Base-by-base conservation (phyloP, 345 rosid species). In the Cardamine resedifolia region DNA sequence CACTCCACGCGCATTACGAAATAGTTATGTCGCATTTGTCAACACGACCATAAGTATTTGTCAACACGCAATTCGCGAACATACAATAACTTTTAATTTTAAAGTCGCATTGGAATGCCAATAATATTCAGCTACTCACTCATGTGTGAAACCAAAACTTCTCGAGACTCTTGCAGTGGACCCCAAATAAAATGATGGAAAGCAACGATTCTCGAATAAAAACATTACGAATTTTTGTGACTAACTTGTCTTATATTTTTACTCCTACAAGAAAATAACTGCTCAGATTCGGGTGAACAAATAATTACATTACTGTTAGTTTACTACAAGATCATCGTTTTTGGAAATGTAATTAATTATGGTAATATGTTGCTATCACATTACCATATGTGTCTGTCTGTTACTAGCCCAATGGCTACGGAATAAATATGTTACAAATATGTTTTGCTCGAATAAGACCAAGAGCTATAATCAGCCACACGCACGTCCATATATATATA, bases 301-400 rank as follows among this genome's bases (percentile, higher is more conserved):
- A 34, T 3, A 49, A 15, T 51, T 50, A 52, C 34, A 15, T 7
- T n/a, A 41, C 18, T 19, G 10, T n/a, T 10, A 53, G 11, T 61
- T 71, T 16, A 19, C 62, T 53, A 62, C 14, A 21, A 49, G 61
- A 59, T 38, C 27, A 47, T 34, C 7, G 43, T 31, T 26, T 5
- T 24, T 36, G 18, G 41, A 27, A 60, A 18, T 58, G 16, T 38
- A 61, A 28, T 65, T 52, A 52, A 24, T 36, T 23, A 51, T 36
- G 16, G 43, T 19, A 28, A 18, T 11, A 2, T 11, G 65, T 44
- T 23, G 71, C 39, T 44, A 73, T 44, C 63, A 14, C 66, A 43
- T 47, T 34, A 57, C 60, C 78, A 67, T 58, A 74, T 68, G 78
- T 74, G 73, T 58, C 51, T 74, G 73, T 58, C 51, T 50, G 68